Percentiles rank a stretch among this genome's conserved stretches.
Conservation (phyloP, 192 early-diverging fungal genomes). For the Entomortierella lignicola region DNA sequence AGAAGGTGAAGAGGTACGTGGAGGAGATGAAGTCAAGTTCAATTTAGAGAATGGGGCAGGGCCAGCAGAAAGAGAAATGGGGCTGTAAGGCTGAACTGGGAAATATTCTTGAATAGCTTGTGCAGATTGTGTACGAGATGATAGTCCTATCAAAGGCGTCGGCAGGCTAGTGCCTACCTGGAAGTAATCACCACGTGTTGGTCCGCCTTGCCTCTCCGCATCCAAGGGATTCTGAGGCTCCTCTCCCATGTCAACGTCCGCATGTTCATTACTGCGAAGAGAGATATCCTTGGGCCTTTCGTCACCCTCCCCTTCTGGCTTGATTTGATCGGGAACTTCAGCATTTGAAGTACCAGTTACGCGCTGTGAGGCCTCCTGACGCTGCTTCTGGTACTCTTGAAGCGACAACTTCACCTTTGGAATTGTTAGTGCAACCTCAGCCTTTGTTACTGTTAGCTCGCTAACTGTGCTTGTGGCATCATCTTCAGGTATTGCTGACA, state of each 20-base stretch:
- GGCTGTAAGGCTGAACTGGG: constrained; percentile 50
- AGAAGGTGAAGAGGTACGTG: constrained; percentile 8
- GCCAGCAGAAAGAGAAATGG: constrained; percentile 36
- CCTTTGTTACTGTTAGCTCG: not conserved
- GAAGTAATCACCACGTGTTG: constrained; percentile 25
- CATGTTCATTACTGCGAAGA: not conserved
- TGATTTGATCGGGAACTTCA: not conserved
- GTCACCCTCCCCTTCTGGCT: not conserved
- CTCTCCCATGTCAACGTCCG: constrained; percentile 8
- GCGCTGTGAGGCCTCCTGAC: constrained; percentile 35
- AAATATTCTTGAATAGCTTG: constrained; percentile 33
- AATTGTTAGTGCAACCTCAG: constrained; percentile 7
- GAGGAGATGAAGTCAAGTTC: constrained; percentile 41
- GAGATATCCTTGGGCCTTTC: not conserved
- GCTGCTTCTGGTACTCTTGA: constrained; percentile 47
- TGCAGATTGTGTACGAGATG: constrained; percentile 12
- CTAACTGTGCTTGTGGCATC: not conserved
- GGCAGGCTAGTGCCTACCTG: constrained; percentile 29
- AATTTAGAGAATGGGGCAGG: constrained; percentile 44
- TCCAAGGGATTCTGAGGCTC: not conserved
- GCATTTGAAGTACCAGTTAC: not conserved
- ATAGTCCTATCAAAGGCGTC: constrained; percentile 34
- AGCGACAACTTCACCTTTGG: constrained; percentile 47
- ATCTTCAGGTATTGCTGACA: not conserved
- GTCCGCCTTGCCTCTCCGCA: not conserved